Base-by-base conservation (phyloP, 805 yeast species). In the Limtongozyma cylindracea region DNA sequence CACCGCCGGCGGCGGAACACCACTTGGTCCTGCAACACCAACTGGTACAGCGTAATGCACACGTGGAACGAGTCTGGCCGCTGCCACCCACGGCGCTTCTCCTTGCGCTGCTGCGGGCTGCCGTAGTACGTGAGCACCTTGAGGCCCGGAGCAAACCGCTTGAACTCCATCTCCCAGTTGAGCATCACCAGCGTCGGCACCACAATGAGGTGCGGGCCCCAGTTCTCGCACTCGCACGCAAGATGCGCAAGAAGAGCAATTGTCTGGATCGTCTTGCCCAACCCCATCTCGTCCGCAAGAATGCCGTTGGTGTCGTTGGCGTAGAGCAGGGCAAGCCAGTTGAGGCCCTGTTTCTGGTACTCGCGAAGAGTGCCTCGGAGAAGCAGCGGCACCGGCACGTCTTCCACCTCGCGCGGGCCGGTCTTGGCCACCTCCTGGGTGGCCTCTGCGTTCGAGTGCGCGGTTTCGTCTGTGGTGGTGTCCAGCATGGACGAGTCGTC, bases 101-200 rank as follows among this genome's bases (percentile, higher is more conserved):
- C 88, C 21, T 82, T 82, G 38, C 99, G 68, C 41, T 88, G 96
- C 35, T 77, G 92, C 0, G 96, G 98, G 10, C 91, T 69, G 0
- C 99, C 99, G 36, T 84, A 88, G 42, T 88, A 88, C 0, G 96
- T 88, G 40, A 88, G 39, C 3, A 88, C 88, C 42, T 91, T 84
- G 42, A 88, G 73, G 0, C 98, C 99, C 0, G 99, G 99, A 1
- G 95, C 95, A 53, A 88, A 88, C 34, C 92, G 64, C 37, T 91
- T 88, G 47, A 88, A 82, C 38, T 88, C 99, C 95, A 91, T 84
- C 42, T 88, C 99, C 99, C 99, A 88, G 38, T 88, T 88, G 24
- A 88, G 61, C 68, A 88, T 68, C 6, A 88, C 99, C 10, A 94
- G 77, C 0, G 99, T 88, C 4, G 99, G 99, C 4, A 88, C 99